Evolutionary conservation across 129 eudicot species (phyloP).

Genomic region (Arctium minus): DNA sequence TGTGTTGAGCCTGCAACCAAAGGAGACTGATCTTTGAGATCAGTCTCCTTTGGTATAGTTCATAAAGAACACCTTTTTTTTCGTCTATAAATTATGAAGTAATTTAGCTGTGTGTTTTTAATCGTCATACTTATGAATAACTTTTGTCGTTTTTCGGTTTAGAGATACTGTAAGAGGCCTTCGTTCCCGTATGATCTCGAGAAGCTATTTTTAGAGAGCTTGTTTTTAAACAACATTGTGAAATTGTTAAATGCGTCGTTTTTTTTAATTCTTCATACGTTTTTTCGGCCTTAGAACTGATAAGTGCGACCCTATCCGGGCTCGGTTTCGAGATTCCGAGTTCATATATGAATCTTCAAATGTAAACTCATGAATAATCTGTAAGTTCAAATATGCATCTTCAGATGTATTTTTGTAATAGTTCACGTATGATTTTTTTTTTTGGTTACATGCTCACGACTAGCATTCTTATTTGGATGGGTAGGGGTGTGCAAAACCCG

Average conservation of each 20-base stretch:
- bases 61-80: background rate
- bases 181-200: conserved; percentile 15
- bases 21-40: conserved; percentile 42
- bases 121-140: conserved; percentile 20
- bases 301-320: background rate
- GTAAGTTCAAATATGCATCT: no score
- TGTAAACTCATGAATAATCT: no score
- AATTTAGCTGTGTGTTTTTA: conserved; percentile 27
- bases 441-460: no score
- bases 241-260: background rate
- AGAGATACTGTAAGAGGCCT: conserved; percentile 3
- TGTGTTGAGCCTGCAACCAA: conserved; percentile 71
- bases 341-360: no score
- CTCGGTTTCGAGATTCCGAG: background rate
- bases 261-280: background rate
- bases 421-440: no score
- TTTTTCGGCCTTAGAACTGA: background rate
- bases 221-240: background rate
- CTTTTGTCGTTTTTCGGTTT: conserved; percentile 20
- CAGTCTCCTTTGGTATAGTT: conserved; percentile 7
- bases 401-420: no score
- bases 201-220: conserved; percentile 39
- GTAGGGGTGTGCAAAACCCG: no score
- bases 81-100: conserved; percentile 13
- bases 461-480: no score